Evolutionary conservation across 2,329 filamentous ascomycete species (phyloP), one percentile per base, ranked within the genome.

Genomic region (Endocalyx cinctus): DNA sequence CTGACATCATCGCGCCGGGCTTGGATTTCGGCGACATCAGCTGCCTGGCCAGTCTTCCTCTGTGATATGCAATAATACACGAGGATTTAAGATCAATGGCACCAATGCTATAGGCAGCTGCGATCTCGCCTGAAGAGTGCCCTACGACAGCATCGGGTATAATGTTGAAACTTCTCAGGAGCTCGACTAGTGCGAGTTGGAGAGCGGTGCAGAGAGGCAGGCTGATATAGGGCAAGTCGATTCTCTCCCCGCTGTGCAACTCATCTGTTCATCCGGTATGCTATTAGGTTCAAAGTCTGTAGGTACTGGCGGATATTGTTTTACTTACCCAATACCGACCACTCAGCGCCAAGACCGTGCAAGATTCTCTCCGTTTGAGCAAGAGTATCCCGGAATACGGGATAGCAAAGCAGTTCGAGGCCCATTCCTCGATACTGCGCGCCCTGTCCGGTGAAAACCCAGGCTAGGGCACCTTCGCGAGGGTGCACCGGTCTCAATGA

Each of bases 101-200:
- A 5, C 51, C 48, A 4, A 38, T 34, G 5, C 50, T 41, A 29
- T 58, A 63, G 0, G 52, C 51, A 5, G 54, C 39, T 25, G 53
- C 55, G 33, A 59, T 55, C 27, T 59, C 55, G 2, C 57, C 54
- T 14, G 39, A 45, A 1, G 50, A 57, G 33, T 60, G 54, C 7
- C 54, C 50, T 2, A 47, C 34, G 3, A 57, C 52, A 6, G 37
- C 43, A 5, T 20, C 16, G 6, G 50, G 42, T 6, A 17, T 25
- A 12, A 57, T 16, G 10, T 36, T 36, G 37, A 41, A 48, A 5
- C 34, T 28, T 2, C 10, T 8, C 2, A 58, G 40, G 6, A 53
- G 17, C 17, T 54, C 44, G 4, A 58, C 44, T 6, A 56, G 29
- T 5, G 43, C 47, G 8, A 57, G 35, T 27, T 58, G 54, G 3